Percentiles rank a stretch among this genome's conserved stretches.
These are phyloP conservation scores for Dittrichia graveolens DNA, from an alignment of 129 eudicot genomes.

Conservation along the genomic window DNA sequence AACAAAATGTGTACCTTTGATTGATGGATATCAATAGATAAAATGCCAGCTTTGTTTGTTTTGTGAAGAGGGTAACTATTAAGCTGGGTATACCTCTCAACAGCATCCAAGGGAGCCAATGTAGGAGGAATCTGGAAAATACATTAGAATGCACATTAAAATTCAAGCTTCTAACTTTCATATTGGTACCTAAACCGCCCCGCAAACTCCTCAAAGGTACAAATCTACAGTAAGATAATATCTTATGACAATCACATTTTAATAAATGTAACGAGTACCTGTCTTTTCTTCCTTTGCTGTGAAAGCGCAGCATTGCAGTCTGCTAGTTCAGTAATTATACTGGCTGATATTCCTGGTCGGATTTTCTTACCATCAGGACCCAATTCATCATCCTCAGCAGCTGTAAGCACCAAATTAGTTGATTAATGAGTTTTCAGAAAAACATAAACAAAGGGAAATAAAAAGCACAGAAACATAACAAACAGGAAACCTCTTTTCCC, in stretches of 20 bases:
- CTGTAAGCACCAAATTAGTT: slow-evolving; percentile 37
- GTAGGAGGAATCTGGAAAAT: slow-evolving; percentile 71
- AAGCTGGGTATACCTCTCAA: slow-evolving; percentile 88
- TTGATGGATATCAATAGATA: slow-evolving; percentile 74
- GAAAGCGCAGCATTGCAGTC: slow-evolving; percentile 94
- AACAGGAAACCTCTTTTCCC: slow-evolving; percentile 84
- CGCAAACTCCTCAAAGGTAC: not conserved
- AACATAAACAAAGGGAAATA: not conserved
- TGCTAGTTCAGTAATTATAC: slow-evolving; percentile 66
- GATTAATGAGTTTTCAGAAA: not conserved
- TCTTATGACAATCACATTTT: too few species aligned
- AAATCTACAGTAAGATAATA: too few species aligned
- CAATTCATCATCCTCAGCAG: slow-evolving; percentile 78
- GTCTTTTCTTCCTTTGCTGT: slow-evolving; percentile 89
- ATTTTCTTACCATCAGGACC: slow-evolving; percentile 78
- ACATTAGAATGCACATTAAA: not conserved
- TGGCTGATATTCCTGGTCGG: slow-evolving; percentile 70
- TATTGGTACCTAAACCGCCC: not conserved
- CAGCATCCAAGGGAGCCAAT: slow-evolving; percentile 71
- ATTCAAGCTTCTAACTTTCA: not conserved
- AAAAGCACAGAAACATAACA: slow-evolving; percentile 11
- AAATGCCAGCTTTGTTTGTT: slow-evolving; percentile 90
- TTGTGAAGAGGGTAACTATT: slow-evolving; percentile 85
- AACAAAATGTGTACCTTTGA: slow-evolving; percentile 58
- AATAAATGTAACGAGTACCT: slow-evolving; percentile 42